Evolutionary conservation across 805 yeast species (phyloP), one percentile per base, ranked within the genome.

Genomic region (Sugiyamaella smithiae): DNA sequence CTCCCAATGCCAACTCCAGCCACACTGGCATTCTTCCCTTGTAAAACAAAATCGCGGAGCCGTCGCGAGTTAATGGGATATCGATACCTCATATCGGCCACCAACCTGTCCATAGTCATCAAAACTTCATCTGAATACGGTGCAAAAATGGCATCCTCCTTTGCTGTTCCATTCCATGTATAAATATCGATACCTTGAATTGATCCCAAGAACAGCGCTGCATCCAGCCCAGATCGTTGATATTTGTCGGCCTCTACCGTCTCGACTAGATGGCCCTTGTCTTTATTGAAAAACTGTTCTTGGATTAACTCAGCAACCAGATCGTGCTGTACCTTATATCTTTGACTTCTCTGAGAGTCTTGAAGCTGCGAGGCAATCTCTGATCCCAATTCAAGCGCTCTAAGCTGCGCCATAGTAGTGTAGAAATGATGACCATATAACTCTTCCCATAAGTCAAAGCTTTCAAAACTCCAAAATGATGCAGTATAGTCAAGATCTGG

Each of bases 361-460:
- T 64, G 61, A 38, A 65, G 56, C n/a, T 40, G 49, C 5, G 35
- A 32, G 2, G 76, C 69, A 4, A 68, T 22, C 16, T 50, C 45
- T 9, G 80, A 62, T 0, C 89, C 95, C 51, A 77, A 67, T 37
- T 73, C 67, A 17, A 90, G 57, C 0, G 95, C 85, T 52, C 82
- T 77, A 52, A 85, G 70, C 65, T 89, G 96, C 3, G 82, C 79
- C 58, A 86, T 65, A 11, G 84, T 71, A 1, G 96, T 90, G 67
- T 88, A 91, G 53, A 88, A 82, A 65, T 90, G 97, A 43, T 71
- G 59, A 0, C 90, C 80, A 51, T 80, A 63, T 43, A 85, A 72
- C 66, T 90, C 98, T 68, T 90, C 98, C 98, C 98, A 90, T 36
- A 90, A 71, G 67, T 90, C 97, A 68, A 86, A 91, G n/a, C 88